A percentile compares a stretch with the other conserved stretches of the same genome.
phyloP scores from a whole-genome alignment of 2,329 filamentous ascomycete genomes.

The Bretziella fagacearum region DNA sequence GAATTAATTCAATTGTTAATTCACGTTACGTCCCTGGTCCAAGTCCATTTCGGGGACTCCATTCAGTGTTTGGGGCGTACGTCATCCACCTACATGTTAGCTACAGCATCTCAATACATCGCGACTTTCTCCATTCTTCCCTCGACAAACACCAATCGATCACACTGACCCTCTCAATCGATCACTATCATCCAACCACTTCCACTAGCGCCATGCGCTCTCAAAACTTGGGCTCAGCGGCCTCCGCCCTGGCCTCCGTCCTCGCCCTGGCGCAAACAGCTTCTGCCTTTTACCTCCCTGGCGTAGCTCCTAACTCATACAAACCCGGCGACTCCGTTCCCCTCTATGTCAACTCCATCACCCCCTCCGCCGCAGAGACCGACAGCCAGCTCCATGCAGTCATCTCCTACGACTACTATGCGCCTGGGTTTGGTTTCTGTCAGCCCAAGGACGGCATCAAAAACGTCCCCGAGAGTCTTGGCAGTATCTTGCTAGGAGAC shows the following conservation, averaged over 20 bases:
- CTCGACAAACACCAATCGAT: too few species aligned
- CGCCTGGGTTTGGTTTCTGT: conserved; percentile 77
- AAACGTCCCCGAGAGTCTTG: conserved; percentile 64
- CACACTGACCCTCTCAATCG: too few species aligned
- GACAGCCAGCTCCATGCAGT: conserved; percentile 81
- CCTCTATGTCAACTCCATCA: conserved; percentile 83
- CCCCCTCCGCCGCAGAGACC: conserved; percentile 58
- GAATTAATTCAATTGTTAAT: not conserved
- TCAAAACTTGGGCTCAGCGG: conserved; percentile 2
- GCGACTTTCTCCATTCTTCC: too few species aligned
- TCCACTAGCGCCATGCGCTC: conserved; percentile 14
- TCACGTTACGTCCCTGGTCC: not conserved
- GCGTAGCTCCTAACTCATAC: conserved; percentile 89
- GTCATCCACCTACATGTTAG: not conserved
- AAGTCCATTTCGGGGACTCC: not conserved
- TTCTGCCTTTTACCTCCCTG: conserved; percentile 84
- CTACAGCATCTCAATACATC: too few species aligned
- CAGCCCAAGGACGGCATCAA: conserved; percentile 58
- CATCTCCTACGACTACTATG: conserved; percentile 92
- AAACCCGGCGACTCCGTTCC: conserved; percentile 62
- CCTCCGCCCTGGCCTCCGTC: conserved; percentile 32
- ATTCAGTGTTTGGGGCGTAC: not conserved
- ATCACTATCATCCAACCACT: too few species aligned
- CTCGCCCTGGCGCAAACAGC: conserved; percentile 36
- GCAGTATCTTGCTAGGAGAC: conserved; percentile 94